Percentiles rank a stretch among this genome's conserved stretches.
Evolutionary conservation across 2,329 filamentous ascomycete species (phyloP).

Genomic region (Fusarium sp.): DNA sequence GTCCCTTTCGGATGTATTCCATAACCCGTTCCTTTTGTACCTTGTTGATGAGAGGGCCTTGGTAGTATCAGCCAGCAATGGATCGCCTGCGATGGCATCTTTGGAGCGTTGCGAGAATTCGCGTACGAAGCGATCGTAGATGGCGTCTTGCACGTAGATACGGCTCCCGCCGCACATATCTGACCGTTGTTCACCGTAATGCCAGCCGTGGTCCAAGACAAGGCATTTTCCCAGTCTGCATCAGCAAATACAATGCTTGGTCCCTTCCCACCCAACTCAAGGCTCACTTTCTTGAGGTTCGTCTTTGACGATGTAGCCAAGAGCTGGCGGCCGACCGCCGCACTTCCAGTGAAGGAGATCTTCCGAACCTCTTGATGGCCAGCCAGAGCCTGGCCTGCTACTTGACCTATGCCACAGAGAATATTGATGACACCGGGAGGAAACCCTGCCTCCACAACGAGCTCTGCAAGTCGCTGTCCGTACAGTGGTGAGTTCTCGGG

Average conservation of each 20-base stretch:
- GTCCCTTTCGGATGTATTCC: constrained; percentile 66
- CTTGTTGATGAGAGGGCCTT: constrained; percentile 64
- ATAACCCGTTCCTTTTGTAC: neutral
- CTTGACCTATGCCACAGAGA: constrained; percentile 74
- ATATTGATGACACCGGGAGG: constrained; percentile 65
- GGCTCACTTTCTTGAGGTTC: constrained; percentile 82
- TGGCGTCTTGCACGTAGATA: constrained; percentile 67
- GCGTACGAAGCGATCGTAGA: constrained; percentile 57
- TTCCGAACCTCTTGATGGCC: constrained; percentile 75
- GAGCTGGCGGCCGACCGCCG: constrained; percentile 72
- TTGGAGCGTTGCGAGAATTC: constrained; percentile 18
- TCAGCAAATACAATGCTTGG: constrained; percentile 71
- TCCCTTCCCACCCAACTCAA: constrained; percentile 79
- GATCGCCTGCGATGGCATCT: constrained; percentile 37
- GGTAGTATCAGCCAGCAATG: constrained; percentile 48
- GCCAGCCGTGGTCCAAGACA: constrained; percentile 58
- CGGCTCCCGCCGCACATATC: constrained; percentile 71
- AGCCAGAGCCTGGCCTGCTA: constrained; percentile 74
- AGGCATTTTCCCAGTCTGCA: constrained; percentile 70
- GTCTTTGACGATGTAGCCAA: constrained; percentile 79
- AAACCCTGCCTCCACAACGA: constrained; percentile 74
- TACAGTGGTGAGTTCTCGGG: constrained; percentile 73
- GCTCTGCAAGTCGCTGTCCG: constrained; percentile 69
- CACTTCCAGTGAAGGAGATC: constrained; percentile 80
- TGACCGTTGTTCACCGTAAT: constrained; percentile 68